Evolutionary conservation across 306 rosid species (phyloP).

Genomic region (Quillaja saponaria): DNA sequence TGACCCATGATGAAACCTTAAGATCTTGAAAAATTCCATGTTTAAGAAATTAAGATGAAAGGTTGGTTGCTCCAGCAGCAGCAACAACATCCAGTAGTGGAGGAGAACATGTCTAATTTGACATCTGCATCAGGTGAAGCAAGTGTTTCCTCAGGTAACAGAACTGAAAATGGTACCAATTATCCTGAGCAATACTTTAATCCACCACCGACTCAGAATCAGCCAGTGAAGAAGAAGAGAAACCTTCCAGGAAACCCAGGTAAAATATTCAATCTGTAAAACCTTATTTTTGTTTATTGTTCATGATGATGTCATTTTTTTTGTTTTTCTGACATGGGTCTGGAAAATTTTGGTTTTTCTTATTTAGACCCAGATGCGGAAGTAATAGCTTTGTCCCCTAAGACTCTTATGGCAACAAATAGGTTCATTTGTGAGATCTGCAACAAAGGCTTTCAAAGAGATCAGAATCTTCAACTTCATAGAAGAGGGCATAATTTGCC

Average conservation of each 20-base stretch:
- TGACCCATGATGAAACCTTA: conserved; percentile 33
- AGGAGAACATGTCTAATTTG: conserved; percentile 88
- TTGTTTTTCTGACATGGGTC: conserved; percentile 12
- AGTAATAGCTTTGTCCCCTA: conserved; percentile 85
- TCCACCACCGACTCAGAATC: conserved; percentile 48
- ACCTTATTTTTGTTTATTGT: conserved; percentile 1
- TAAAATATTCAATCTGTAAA: conserved; percentile 19
- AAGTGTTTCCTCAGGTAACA: conserved; percentile 84
- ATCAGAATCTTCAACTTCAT: conserved; percentile 95
- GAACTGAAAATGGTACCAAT: conserved; percentile 52
- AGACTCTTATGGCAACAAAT: conserved; percentile 75
- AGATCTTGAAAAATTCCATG: conserved; percentile 26
- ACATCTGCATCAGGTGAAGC: conserved; percentile 93
- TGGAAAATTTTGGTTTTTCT: background rate
- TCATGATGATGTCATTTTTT: background rate
- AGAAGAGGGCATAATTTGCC: conserved; percentile 95
- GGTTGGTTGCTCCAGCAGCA: conserved; percentile 59
- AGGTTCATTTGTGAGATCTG: conserved; percentile 94
- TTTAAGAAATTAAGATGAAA: conserved; percentile 46
- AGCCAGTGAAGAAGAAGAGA: conserved; percentile 72
- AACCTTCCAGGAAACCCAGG: conserved; percentile 99
- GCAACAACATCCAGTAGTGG: conserved; percentile 50
- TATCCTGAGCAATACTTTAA: conserved; percentile 49
- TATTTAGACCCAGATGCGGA: conserved; percentile 91
- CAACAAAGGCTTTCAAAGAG: conserved; percentile 89